phyloP scores from a whole-genome alignment of 2,329 filamentous ascomycete species.

The Pseudofabraea citricarpa region DNA sequence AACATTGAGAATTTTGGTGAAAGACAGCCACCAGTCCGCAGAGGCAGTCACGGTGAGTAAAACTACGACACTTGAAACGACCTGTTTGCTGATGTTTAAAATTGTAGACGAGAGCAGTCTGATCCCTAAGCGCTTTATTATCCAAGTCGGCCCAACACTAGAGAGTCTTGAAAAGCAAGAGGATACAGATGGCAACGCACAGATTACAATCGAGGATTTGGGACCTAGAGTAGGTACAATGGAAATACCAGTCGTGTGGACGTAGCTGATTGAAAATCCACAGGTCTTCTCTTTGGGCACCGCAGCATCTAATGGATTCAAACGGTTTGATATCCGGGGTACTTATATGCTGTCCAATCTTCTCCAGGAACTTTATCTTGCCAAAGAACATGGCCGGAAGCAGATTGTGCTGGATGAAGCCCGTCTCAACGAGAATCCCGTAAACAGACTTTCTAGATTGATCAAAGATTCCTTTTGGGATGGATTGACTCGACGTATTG shows the following conservation, averaged over 20 bases:
- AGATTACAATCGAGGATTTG: slow-evolving; percentile 95
- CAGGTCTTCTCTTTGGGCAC: slow-evolving; percentile 80
- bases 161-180: slow-evolving; percentile 76
- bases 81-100: too few species aligned
- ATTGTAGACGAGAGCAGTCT: slow-evolving; percentile 65
- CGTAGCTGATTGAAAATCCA: slow-evolving; percentile 1
- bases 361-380: slow-evolving; percentile 88
- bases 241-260: not conserved
- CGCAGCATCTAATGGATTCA: slow-evolving; percentile 78
- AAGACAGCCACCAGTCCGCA: slow-evolving; percentile 21
- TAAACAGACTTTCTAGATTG: slow-evolving; percentile 78
- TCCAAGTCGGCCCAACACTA: slow-evolving; percentile 81
- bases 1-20: slow-evolving; percentile 12
- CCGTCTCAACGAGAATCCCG: slow-evolving; percentile 90
- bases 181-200: slow-evolving; percentile 90
- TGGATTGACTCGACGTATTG: slow-evolving; percentile 82
- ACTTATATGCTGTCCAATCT: slow-evolving; percentile 98
- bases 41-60: slow-evolving; percentile 28
- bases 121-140: slow-evolving; percentile 72
- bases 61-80: too few species aligned
- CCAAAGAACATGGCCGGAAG: slow-evolving; percentile 84
- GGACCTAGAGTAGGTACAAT: slow-evolving; percentile 70
- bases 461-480: slow-evolving; percentile 93
- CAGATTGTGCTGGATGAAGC: slow-evolving; percentile 89
- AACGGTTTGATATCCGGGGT: slow-evolving; percentile 84